Percentiles rank a stretch among this genome's conserved stretches.
phyloP scores from a whole-genome alignment of 768 basidiomycete species.

The Grammothele lineata region DNA sequence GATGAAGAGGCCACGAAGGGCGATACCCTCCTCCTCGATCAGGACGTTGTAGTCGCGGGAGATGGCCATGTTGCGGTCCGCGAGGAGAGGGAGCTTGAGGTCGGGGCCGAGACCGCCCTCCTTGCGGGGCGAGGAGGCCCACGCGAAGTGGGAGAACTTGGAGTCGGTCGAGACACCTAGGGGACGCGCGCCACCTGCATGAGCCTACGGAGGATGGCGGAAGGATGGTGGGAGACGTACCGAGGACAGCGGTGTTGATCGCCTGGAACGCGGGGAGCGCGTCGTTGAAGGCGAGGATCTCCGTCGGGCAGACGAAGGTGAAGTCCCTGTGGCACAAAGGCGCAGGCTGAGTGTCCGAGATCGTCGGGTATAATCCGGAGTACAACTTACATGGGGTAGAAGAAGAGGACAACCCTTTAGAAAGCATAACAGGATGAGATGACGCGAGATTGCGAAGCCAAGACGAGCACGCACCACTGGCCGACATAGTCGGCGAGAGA shows the following conservation, averaged over 20 bases:
- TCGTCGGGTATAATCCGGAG: neutral
- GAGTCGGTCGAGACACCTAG: slow-evolving; percentile 85
- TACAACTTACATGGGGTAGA: slow-evolving; percentile 91
- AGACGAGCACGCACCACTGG: slow-evolving; percentile 59
- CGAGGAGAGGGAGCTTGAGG: slow-evolving; percentile 78
- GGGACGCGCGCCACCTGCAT: neutral
- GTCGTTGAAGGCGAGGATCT: slow-evolving; percentile 94
- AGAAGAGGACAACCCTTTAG: slow-evolving; percentile 84
- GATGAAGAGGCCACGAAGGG: slow-evolving; percentile 83
- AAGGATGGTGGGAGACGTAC: slow-evolving; percentile 34
- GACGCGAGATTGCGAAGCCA: slow-evolving; percentile 3
- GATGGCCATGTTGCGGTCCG: slow-evolving; percentile 76
- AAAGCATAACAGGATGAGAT: too few species aligned
- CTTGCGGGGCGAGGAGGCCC: slow-evolving; percentile 78
- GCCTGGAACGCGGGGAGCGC: slow-evolving; percentile 71
- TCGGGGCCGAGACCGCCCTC: slow-evolving; percentile 89
- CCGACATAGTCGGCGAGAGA: slow-evolving; percentile 72
- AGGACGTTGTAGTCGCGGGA: slow-evolving; percentile 85
- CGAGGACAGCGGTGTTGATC: slow-evolving; percentile 73
- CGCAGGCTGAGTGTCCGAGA: neutral
- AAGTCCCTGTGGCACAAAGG: slow-evolving; percentile 54
- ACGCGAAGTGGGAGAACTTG: slow-evolving; percentile 82
- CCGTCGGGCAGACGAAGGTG: slow-evolving; percentile 91
- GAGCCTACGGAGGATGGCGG: neutral
- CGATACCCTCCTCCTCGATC: slow-evolving; percentile 83